These are phyloP conservation scores for Globomyces pollinis-pini DNA, from an alignment of 192 early-diverging fungal species.

Conservation along the genomic window DNA sequence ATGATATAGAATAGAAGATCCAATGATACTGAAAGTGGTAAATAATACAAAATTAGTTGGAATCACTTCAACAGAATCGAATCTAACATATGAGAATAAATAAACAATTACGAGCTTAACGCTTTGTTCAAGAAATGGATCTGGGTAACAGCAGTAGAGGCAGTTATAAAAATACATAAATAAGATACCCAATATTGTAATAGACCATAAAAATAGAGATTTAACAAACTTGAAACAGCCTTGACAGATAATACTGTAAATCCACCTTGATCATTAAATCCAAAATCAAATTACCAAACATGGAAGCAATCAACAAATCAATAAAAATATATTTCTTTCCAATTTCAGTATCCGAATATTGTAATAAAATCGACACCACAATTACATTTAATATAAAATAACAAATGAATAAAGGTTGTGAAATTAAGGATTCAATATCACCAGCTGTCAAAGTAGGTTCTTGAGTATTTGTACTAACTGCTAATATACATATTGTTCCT, in stretches of 20 bases:
- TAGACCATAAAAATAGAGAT: conserved; percentile 52
- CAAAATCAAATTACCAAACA: conserved; percentile 55
- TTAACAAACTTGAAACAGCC: conserved; percentile 58
- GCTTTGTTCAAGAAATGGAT: conserved; percentile 56
- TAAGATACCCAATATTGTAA: conserved; percentile 61
- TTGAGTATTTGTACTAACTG: conserved; percentile 14
- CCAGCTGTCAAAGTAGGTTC: conserved; percentile 14
- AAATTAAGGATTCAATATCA: conserved; percentile 12
- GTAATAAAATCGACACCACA: neutral
- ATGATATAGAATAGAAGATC: conserved; percentile 46
- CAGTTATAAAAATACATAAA: conserved; percentile 46
- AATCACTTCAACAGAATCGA: conserved; percentile 48
- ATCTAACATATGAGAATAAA: too few relatives aligned
- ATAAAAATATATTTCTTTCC: conserved; percentile 51
- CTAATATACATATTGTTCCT: conserved; percentile 56
- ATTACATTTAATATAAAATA: conserved; percentile 10
- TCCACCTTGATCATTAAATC: conserved; percentile 42
- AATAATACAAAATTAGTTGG: conserved; percentile 73
- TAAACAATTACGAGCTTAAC: too few relatives aligned
- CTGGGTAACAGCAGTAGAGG: conserved; percentile 53
- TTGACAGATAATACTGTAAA: conserved; percentile 68
- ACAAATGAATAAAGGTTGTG: conserved; percentile 13
- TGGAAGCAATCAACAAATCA: conserved; percentile 58
- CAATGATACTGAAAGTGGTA: conserved; percentile 61
- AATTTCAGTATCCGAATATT: conserved; percentile 7